Conservation (phyloP, 345 rosid species). For the Dipteronia sinensis region DNA sequence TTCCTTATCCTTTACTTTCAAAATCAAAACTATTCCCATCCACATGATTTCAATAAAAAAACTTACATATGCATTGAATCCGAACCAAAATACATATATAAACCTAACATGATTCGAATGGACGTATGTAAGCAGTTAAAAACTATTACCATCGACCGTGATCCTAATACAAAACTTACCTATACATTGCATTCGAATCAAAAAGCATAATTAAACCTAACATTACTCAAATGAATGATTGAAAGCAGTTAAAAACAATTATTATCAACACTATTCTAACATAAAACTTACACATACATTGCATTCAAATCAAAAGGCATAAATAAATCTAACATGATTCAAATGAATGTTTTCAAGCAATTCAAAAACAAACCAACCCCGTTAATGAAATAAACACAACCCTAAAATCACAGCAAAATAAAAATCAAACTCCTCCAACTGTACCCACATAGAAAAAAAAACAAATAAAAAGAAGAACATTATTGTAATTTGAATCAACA, state of each 20-base stretch:
- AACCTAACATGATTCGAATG: not conserved
- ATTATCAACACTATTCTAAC: too few species aligned
- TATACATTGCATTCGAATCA: not conserved
- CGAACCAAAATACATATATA: not conserved
- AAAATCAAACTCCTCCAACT: conserved; percentile 6
- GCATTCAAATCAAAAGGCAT: not conserved
- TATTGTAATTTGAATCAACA: not conserved
- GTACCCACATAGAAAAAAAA: not conserved
- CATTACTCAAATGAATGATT: not conserved
- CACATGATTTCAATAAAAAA: not conserved
- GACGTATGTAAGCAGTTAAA: not conserved
- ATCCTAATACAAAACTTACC: too few species aligned
- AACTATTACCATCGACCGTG: not conserved
- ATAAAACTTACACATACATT: too few species aligned
- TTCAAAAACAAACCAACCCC: not conserved
- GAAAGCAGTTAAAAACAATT: not conserved
- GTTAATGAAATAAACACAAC: not conserved
- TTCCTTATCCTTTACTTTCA: not conserved
- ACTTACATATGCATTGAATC: not conserved
- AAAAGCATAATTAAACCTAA: not conserved
- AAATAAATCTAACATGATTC: not conserved
- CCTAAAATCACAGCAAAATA: not conserved
- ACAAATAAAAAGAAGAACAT: not conserved
- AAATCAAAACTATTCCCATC: not conserved
- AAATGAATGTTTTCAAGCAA: not conserved